Evolutionary conservation across 129 eudicot genomes (phyloP), one percentile per base, ranked within the genome.

Genomic region (Glebionis coronaria): DNA sequence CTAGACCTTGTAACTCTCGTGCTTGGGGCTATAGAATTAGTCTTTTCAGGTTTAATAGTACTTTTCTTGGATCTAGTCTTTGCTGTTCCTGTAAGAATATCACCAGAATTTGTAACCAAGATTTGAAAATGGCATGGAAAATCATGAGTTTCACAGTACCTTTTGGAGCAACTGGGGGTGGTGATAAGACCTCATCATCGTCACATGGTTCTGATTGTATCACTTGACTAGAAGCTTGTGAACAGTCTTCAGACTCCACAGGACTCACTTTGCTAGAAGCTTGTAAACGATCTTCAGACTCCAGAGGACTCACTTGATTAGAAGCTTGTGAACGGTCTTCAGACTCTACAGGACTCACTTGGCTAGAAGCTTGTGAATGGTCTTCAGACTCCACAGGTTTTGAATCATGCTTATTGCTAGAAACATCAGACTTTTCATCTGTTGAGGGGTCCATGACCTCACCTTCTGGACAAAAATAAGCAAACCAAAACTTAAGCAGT

Each of bases 111-210:
- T 35, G 42, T 35, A 35, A 35, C 42, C 14, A 66, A 9, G 8
- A 23, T 62, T 65, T 23, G 2, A 47, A 45, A 68, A 42, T 10
- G 29, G 6, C 25, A 7, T 46, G 54, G 7, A 71, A 58, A 54
- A 57, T 16, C 23, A 1, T 12, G 54, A 68, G 49, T 50, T 61
- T 44, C 31, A 68, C 12, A 16, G n/a, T 65, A 88, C 98, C 98
- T 86, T 73, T 84, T 21, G 71, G 69, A 67, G 23, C 49, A 74
- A 44, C 72, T 50, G 14, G 53, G 18, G 95, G 80, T 0, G 95
- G 80, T 0, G 95, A 88, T 72, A 73, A 87, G 72, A 93, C 84
- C 84, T 93, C 98, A 23, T 79, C 81, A 7, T 83, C 80, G 9
- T 83, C 90, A 35, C 58, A 73, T 9, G 73, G 16, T 73, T 82